phyloP scores from a whole-genome alignment of 2,329 filamentous ascomycete genomes.

The Colletotrichum sp. region DNA sequence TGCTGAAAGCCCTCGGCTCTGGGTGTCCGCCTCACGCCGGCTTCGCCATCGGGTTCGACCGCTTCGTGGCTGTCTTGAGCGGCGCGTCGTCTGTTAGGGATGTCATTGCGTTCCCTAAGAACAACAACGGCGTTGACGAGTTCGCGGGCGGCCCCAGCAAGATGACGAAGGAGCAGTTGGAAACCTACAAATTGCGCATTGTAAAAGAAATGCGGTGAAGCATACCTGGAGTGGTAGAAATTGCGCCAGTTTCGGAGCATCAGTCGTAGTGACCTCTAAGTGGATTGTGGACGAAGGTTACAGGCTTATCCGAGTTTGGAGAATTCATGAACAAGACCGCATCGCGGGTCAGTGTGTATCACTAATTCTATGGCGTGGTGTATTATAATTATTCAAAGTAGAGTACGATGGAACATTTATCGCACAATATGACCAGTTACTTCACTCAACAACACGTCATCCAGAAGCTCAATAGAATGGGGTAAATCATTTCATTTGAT shows the following conservation, averaged over 20 bases:
- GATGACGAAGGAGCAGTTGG: conserved; percentile 63
- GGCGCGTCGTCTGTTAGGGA: conserved; percentile 81
- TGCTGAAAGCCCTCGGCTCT: conserved; percentile 79
- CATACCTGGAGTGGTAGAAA: not conserved
- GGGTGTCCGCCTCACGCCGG: conserved; percentile 96
- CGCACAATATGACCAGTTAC: too few species aligned
- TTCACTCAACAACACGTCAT: not conserved
- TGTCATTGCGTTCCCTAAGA: conserved; percentile 97
- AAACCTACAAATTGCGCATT: conserved; percentile 47
- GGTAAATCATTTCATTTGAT: not conserved
- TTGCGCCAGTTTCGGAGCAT: too few species aligned
- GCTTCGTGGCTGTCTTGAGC: conserved; percentile 80
- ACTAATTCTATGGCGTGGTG: not conserved
- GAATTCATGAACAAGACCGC: not conserved
- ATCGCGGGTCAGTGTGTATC: not conserved
- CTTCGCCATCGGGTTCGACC: conserved; percentile 90
- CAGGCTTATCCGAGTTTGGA: not conserved
- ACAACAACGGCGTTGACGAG: conserved; percentile 84
- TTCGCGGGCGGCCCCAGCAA: conserved; percentile 79
- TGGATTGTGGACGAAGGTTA: not conserved
- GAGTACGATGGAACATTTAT: too few species aligned
- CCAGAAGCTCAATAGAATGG: too few species aligned
- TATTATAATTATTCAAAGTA: too few species aligned
- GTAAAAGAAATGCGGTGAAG: not conserved
- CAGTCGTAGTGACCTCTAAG: too few species aligned